A percentile compares a stretch with the other conserved stretches of the same genome.
phyloP scores from a whole-genome alignment of 768 basidiomycete genomes.

The Exsudoporus frostii region DNA sequence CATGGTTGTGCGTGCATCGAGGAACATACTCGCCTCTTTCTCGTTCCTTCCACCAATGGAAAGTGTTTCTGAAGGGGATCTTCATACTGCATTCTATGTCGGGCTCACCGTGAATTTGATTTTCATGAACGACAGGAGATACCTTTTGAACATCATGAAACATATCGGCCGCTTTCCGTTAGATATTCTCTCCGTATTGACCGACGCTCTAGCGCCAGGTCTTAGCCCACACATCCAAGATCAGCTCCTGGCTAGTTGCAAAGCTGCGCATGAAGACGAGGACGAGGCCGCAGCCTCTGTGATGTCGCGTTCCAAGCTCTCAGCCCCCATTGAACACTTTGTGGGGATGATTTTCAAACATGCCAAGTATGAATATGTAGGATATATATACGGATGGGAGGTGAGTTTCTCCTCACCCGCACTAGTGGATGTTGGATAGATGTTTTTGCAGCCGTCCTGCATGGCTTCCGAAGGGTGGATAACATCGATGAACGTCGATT shows the following conservation, averaged over 20 bases:
- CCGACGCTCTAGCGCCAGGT: slow-evolving; percentile 36
- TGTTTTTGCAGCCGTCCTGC: slow-evolving; percentile 31
- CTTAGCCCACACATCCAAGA: slow-evolving; percentile 23
- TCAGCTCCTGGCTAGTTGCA: slow-evolving; percentile 32
- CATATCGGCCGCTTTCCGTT: slow-evolving; percentile 38
- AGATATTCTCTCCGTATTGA: slow-evolving; percentile 42
- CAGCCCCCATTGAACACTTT: slow-evolving; percentile 36
- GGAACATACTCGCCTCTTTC: slow-evolving; percentile 38
- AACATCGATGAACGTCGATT: slow-evolving; percentile 39
- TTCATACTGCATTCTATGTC: slow-evolving; percentile 34
- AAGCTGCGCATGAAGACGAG: slow-evolving; percentile 31
- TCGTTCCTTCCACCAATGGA: slow-evolving; percentile 20
- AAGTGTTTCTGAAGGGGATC: slow-evolving; percentile 29
- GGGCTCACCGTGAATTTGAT: slow-evolving; percentile 40
- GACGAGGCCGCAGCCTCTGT: slow-evolving; percentile 25
- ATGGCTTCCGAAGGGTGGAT: slow-evolving; percentile 44
- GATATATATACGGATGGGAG: slow-evolving; percentile 50
- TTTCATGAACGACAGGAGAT: slow-evolving; percentile 32
- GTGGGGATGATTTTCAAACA: slow-evolving; percentile 51
- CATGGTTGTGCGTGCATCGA: slow-evolving; percentile 40
- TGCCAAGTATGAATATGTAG: slow-evolving; percentile 37
- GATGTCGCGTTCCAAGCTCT: slow-evolving; percentile 25
- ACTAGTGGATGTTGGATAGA: background rate
- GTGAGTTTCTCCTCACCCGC: slow-evolving; percentile 24
- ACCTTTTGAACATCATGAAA: slow-evolving; percentile 32